phyloP scores from a whole-genome alignment of 352 stramenopile species.

The Phytophthora pisi region DNA sequence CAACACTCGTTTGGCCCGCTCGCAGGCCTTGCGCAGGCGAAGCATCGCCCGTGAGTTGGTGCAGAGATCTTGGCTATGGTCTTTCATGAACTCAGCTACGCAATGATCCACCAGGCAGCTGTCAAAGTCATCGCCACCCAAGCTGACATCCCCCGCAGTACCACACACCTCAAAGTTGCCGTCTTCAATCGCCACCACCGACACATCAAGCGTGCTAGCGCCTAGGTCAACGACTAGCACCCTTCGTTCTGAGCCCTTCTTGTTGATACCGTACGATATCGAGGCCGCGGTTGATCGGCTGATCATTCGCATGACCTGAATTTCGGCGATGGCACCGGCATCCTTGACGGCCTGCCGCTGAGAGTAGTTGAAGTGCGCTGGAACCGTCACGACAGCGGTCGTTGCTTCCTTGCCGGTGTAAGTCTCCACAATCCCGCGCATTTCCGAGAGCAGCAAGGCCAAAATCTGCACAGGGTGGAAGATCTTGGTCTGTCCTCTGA shows the following conservation, averaged over 20 bases:
- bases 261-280: neutral
- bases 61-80: neutral
- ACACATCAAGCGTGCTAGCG: neutral
- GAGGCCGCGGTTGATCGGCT: neutral
- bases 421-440: neutral
- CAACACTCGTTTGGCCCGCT: neutral
- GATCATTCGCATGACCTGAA: neutral
- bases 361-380: neutral
- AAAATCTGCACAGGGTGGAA: slow-evolving; percentile 7
- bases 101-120: neutral
- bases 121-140: slow-evolving; percentile 1
- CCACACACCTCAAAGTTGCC: neutral
- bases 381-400: neutral
- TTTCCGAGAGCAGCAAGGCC: slow-evolving; percentile 6
- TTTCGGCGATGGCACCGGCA: neutral
- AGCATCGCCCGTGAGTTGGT: neutral
- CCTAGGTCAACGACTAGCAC: neutral
- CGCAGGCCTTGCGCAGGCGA: neutral
- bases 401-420: slow-evolving; percentile 2
- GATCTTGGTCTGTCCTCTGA: neutral
- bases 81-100: neutral
- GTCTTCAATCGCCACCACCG: neutral
- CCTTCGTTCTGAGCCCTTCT: neutral
- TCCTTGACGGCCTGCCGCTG: neutral
- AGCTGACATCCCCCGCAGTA: neutral